Evolutionary conservation across 768 basidiomycete genomes (phyloP).

Genomic region (Leccinum truebloodii): DNA sequence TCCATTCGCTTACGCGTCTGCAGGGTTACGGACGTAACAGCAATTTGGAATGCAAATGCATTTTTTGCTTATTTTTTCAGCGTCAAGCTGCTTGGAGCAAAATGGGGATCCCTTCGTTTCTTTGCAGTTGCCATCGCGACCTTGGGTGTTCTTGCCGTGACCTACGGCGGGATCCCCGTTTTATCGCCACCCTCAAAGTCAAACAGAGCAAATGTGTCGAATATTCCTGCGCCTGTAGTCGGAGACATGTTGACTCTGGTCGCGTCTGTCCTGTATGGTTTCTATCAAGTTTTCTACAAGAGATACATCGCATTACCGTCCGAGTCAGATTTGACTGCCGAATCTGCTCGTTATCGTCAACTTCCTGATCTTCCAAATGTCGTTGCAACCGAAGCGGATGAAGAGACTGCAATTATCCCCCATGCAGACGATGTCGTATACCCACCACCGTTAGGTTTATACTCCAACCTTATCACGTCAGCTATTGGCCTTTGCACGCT

Average conservation of each 20-base stretch:
- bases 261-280: conserved; percentile 70
- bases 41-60: conserved; percentile 86
- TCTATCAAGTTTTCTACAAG: conserved; percentile 88
- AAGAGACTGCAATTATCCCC: conserved; percentile 17
- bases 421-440: conserved; percentile 40
- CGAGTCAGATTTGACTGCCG: conserved; percentile 53
- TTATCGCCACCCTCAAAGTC: conserved; percentile 22
- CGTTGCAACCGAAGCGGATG: conserved; percentile 24
- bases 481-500: conserved; percentile 79
- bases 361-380: conserved; percentile 42
- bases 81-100: conserved; percentile 63
- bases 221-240: conserved; percentile 53
- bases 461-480: conserved; percentile 81
- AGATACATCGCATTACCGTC: conserved; percentile 68
- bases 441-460: conserved; percentile 78
- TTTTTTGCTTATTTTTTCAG: conserved; percentile 91
- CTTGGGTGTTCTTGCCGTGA: conserved; percentile 74
- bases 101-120: conserved; percentile 65
- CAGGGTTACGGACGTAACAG: conserved; percentile 84
- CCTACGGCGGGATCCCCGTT: conserved; percentile 68
- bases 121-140: conserved; percentile 80
- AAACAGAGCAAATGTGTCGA: conserved; percentile 1
- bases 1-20: conserved; percentile 9
- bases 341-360: conserved; percentile 43
- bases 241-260: conserved; percentile 75